Percentiles rank a stretch among this genome's conserved stretches.
These are phyloP conservation scores for Melampsora larici-populina DNA, from an alignment of 1,284 basidiomycete genomes.

Conservation along the genomic window DNA sequence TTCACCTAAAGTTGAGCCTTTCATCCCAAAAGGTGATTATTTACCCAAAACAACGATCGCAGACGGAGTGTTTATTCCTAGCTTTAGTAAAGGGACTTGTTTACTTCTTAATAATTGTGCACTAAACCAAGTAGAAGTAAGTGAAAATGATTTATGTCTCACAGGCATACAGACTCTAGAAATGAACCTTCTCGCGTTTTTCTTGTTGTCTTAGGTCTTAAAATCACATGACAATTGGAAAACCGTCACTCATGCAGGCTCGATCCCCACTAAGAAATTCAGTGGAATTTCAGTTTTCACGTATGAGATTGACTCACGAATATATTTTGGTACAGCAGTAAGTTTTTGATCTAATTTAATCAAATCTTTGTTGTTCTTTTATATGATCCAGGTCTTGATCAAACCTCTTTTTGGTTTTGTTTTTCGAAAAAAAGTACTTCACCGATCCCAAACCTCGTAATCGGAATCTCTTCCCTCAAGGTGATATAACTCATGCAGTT, in stretches of 20 bases:
- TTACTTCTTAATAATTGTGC: not conserved
- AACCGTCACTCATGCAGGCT: not conserved
- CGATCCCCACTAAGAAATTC: not conserved
- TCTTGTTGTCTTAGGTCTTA: not conserved
- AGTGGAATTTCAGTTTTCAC: not conserved
- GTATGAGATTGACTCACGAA: not conserved
- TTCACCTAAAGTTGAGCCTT: too few relatives aligned
- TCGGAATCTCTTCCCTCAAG: not conserved
- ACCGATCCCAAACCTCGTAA: not conserved
- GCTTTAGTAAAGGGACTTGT: not conserved
- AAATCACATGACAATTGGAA: not conserved
- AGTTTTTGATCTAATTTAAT: not conserved
- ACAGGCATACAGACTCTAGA: too few relatives aligned
- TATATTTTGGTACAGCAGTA: not conserved
- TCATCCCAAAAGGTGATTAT: not conserved
- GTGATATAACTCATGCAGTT: not conserved
- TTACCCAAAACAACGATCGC: not conserved
- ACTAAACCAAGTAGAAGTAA: not conserved
- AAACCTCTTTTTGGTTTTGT: not conserved
- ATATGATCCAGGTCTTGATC: not conserved
- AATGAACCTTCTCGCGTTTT: not conserved
- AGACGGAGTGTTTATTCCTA: not conserved
- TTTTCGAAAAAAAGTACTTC: not conserved
- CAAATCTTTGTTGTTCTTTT: not conserved
- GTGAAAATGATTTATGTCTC: not conserved